phyloP scores from a whole-genome alignment of 1,284 basidiomycete species.

The Neolentinus lepideus region DNA sequence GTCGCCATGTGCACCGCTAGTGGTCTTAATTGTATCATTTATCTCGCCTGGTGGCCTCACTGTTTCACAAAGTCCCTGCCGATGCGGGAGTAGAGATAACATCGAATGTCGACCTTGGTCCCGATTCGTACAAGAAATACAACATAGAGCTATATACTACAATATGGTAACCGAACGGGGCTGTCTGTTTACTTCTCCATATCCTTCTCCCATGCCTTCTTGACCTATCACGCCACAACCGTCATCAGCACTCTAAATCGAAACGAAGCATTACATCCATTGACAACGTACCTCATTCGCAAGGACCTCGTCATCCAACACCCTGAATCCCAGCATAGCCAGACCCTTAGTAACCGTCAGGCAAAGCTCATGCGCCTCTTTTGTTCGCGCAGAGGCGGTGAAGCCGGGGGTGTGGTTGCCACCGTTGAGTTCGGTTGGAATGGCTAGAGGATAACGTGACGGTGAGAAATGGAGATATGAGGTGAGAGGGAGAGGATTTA shows the following conservation, averaged over 20 bases:
- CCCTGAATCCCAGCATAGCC: conserved; percentile 50
- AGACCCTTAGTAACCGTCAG: conserved; percentile 53
- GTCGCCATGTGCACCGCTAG: too few relatives aligned
- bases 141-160: too few relatives aligned
- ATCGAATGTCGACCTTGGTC: too few relatives aligned
- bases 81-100: too few relatives aligned
- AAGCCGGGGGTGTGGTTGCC: conserved; percentile 62
- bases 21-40: too few relatives aligned
- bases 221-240: background rate
- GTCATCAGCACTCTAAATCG: background rate
- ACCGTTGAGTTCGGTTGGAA: conserved; percentile 48
- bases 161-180: too few relatives aligned
- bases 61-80: too few relatives aligned
- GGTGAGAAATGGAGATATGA: background rate
- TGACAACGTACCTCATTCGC: conserved; percentile 24
- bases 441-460: conserved; percentile 25
- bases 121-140: too few relatives aligned
- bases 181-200: too few relatives aligned
- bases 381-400: conserved; percentile 42
- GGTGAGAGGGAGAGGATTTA: conserved; percentile 13
- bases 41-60: too few relatives aligned
- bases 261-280: background rate
- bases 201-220: background rate
- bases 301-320: conserved; percentile 45
- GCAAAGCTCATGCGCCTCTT: conserved; percentile 48